Evolutionary conservation across 345 rosid genomes (phyloP).

Genomic region (Gossypium bickii): DNA sequence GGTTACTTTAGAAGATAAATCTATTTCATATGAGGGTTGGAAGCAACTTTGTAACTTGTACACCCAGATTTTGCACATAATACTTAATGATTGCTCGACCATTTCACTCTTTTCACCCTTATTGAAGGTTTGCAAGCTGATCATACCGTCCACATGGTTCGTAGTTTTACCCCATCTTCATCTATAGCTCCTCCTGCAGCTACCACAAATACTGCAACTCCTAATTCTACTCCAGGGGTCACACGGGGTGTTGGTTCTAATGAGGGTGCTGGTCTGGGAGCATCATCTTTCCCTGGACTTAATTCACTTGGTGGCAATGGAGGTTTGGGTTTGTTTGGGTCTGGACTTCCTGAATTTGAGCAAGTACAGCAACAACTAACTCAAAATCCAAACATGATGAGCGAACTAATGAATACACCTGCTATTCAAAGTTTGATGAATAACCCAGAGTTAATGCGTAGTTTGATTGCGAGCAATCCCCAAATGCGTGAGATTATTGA

Average conservation of each 20-base stretch:
- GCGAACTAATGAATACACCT: conserved; percentile 84
- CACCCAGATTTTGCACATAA: background rate
- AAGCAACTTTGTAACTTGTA: background rate
- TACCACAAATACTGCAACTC: conserved; percentile 37
- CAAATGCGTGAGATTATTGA: conserved; percentile 88
- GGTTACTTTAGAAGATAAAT: background rate
- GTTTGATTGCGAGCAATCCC: conserved; percentile 81
- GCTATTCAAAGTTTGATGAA: conserved; percentile 77
- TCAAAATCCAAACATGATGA: conserved; percentile 73
- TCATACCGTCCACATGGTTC: conserved; percentile 89
- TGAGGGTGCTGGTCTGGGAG: conserved; percentile 53
- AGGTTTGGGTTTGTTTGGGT: conserved; percentile 53
- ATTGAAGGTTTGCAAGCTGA: conserved; percentile 81
- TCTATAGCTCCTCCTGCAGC: conserved; percentile 46
- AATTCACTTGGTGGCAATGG: conserved; percentile 52
- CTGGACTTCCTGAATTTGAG: conserved; percentile 71
- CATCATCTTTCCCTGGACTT: conserved; percentile 71
- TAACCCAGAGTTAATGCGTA: conserved; percentile 78
- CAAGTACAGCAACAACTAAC: conserved; percentile 78
- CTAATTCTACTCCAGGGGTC: conserved; percentile 40
- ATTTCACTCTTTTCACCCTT: conserved; percentile 6
- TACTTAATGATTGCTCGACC: background rate
- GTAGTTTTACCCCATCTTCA: conserved; percentile 60
- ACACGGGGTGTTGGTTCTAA: conserved; percentile 55
- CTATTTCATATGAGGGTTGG: background rate